Conservation (phyloP, 805 yeast species). For the Komagataella pastoris region DNA sequence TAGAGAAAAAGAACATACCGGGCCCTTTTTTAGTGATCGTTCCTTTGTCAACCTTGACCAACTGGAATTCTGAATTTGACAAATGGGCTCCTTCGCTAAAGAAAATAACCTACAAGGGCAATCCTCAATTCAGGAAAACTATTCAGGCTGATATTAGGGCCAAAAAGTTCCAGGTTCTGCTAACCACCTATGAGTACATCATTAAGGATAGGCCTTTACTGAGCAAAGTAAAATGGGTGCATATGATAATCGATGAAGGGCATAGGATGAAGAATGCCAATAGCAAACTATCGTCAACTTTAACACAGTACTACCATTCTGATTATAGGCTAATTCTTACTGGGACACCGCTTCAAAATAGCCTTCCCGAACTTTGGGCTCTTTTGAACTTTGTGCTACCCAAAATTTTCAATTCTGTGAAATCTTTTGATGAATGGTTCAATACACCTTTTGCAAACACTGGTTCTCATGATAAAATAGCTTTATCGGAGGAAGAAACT, state of each 20-base stretch:
- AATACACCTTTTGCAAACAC: constrained; percentile 82
- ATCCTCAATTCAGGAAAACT: constrained; percentile 56
- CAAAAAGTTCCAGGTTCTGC: constrained; percentile 63
- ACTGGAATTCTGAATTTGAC: constrained; percentile 78
- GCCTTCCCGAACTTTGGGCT: constrained; percentile 80
- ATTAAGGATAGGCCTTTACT: constrained; percentile 65
- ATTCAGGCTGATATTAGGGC: constrained; percentile 49
- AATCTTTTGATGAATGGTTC: constrained; percentile 83
- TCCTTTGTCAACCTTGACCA: constrained; percentile 72
- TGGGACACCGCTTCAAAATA: constrained; percentile 82
- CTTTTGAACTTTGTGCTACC: constrained; percentile 72
- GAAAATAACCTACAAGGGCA: constrained; percentile 65
- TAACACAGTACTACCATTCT: constrained; percentile 59
- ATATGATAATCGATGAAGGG: constrained; percentile 87
- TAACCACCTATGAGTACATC: constrained; percentile 75
- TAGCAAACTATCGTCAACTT: constrained; percentile 60
- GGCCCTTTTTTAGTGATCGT: constrained; percentile 73
- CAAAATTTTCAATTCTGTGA: constrained; percentile 72
- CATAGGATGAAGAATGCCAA: constrained; percentile 77
- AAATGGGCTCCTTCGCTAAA: constrained; percentile 80
- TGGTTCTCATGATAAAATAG: constrained; percentile 71
- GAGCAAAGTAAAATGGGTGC: constrained; percentile 62
- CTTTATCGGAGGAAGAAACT: constrained; percentile 77
- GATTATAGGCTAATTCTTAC: constrained; percentile 71
- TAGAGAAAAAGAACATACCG: constrained; percentile 49